Evolutionary conservation across 1,139 yeast genomes (phyloP), one percentile per base, ranked within the genome.

Genomic region (Nakaseomyces bracarensis): DNA sequence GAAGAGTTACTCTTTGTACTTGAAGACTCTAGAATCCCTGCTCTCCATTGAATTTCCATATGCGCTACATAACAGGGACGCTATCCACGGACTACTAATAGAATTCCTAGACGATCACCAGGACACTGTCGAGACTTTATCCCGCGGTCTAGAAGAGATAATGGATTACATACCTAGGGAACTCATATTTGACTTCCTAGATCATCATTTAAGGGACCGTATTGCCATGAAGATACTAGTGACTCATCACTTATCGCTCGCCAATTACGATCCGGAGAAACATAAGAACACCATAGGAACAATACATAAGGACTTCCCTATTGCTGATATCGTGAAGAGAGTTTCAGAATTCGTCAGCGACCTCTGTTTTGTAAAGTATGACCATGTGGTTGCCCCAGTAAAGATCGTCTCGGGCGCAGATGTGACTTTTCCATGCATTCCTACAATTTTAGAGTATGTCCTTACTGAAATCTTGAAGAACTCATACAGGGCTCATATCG

Each of bases 381-480:
- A 89, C 53, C 79, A 78, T 49, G 67, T 75, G 3, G 82, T 86
- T 1, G 71, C 33, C 10, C 42, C 74, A 7, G 62, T 85, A 15
- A 55, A 63, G n/a, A 72, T 86, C 18, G 81, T 79, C 40, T 61
- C 61, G 43, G 79, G 79, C 9, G 57, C 57, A 27, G 71, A 72
- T 34, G 64, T 75, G 29, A 60, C 59, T 29, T 61, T 87, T 59
- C 91, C 96, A 0, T 89, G 86, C 60, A 81, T 89, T 38, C 89
- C 91, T 26, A 81, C 80, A 41, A 95, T 89, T 57, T 63, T 91
- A 40, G 96, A 89, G 60, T 89, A 91, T 57, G 77, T 89, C 38
- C 69, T 87, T 42, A 84, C 84, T 18, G 98, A 89, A 62, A 62
- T 89, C n/a, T 69, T 89, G 53, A 89, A 89, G 60, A 89, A 89